Base-by-base conservation (phyloP, 1,139 yeast genomes). In the Candida frijolesensis region DNA sequence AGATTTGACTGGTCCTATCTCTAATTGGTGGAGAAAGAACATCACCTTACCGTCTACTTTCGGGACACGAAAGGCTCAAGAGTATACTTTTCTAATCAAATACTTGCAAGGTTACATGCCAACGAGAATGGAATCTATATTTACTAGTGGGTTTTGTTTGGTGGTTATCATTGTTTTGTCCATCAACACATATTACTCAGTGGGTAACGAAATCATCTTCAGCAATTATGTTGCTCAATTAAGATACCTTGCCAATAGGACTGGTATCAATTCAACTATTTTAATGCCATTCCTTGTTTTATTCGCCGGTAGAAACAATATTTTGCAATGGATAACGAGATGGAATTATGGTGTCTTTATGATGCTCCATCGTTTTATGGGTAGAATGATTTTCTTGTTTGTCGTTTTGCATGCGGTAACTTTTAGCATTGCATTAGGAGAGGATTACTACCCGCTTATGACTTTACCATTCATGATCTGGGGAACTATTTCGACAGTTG, bases 241-340 rank as follows among this genome's bases (percentile, higher is more conserved):
- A 41, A 56, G 70, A 19, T 80, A 72, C 59, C 61, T 73, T 46
- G 80, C 77, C 0, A 80, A 73, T 49, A 70, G 89, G 53, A 67
- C 85, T 0, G 86, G 87, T 2, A 72, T 81, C 33, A 61, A 83
- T 33, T 75, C 80, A 2, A 72, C 81, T 22, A 74, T 74, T 35
- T 66, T 78, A 47, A 54, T 76, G 45, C 85, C 84, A 1, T 54
- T 80, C 15, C 56, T 80, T 15, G 63, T 80, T 40, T 59, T 78
- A 29, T 72, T 82, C 64, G 84, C 82, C 0, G 85, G 86, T 8
- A 68, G 87, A 55, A 82, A 73, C 62, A 82, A 82, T 60, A 61
- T 82, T 44, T 59, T 82, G 32, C 71, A 76, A 47, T 67, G 69
- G 63, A 41, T 78, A 10, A 81, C 87, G 0, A 80, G 85, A 4